Evolutionary conservation across 495 filamentous ascomycete genomes (phyloP).

Genomic region (Arthonia radiata): DNA sequence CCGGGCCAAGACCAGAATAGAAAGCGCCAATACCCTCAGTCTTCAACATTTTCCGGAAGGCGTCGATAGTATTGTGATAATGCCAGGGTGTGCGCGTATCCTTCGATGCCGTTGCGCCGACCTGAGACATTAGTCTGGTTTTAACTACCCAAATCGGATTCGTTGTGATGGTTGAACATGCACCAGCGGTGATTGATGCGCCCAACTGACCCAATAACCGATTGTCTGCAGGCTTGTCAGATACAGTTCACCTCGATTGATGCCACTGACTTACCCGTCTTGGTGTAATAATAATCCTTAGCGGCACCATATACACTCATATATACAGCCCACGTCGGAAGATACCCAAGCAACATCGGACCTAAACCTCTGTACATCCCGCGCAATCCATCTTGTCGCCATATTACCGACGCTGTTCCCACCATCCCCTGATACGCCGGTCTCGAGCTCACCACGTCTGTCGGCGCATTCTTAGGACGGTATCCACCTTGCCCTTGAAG

Average conservation of each 20-base stretch:
- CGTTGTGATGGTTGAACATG: constrained; percentile 80
- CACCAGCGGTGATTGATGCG: constrained; percentile 74
- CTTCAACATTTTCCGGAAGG: constrained; percentile 81
- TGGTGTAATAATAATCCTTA: constrained; percentile 42
- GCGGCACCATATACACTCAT: constrained; percentile 82
- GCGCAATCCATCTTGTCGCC: constrained; percentile 61
- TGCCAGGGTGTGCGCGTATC: constrained; percentile 57
- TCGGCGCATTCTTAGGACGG: constrained; percentile 19
- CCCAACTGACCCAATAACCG: constrained; percentile 27
- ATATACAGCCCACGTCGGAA: constrained; percentile 97
- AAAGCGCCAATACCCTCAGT: constrained; percentile 73
- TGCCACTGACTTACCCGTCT: constrained; percentile 29
- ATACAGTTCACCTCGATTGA: not conserved
- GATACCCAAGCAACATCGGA: constrained; percentile 80
- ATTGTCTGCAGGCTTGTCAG: not conserved
- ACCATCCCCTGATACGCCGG: constrained; percentile 58
- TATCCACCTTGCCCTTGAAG: constrained; percentile 85
- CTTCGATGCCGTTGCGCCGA: constrained; percentile 21
- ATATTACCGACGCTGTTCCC: constrained; percentile 66
- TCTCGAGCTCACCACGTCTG: constrained; percentile 20
- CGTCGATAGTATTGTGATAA: constrained; percentile 67
- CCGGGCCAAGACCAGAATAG: constrained; percentile 85
- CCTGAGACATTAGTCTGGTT: constrained; percentile 87
- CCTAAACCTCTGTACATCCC: constrained; percentile 87
- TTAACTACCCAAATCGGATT: constrained; percentile 99